These are phyloP conservation scores for Phytophthora europaea DNA, from an alignment of 352 stramenopile genomes.

Conservation along the genomic window DNA sequence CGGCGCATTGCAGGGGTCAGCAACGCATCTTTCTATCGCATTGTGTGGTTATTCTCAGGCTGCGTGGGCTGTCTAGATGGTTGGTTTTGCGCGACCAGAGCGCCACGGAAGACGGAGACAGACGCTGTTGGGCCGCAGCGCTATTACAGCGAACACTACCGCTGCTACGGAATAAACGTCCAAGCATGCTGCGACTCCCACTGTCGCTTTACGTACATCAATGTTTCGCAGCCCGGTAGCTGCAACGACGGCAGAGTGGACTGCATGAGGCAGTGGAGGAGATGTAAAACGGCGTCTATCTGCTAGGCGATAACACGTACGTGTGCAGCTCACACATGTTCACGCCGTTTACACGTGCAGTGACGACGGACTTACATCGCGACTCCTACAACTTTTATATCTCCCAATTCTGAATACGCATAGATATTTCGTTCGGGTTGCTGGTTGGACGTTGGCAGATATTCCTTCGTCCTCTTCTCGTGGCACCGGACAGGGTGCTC, in stretches of 20 bases:
- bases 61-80: conserved; percentile 9
- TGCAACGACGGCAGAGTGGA: conserved; percentile 11
- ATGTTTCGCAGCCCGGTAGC: conserved; percentile 6
- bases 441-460: conserved; percentile 5
- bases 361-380: not conserved
- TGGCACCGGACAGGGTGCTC: not conserved
- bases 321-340: not conserved
- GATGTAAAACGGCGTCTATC: not conserved
- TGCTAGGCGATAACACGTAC: not conserved
- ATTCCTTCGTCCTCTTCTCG: not conserved
- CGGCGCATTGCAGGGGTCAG: conserved; percentile 5
- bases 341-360: not conserved
- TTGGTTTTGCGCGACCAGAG: not conserved
- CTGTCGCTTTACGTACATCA: conserved; percentile 6
- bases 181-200: conserved; percentile 12
- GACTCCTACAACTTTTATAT: conserved; percentile 9
- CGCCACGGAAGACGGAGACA: not conserved
- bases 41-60: conserved; percentile 8
- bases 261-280: not conserved
- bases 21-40: conserved; percentile 8
- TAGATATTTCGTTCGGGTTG: conserved; percentile 10
- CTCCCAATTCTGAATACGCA: not conserved
- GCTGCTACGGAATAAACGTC: not conserved
- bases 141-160: conserved; percentile 7
- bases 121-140: not conserved